Evolutionary conservation across 371 early-diverging fungal species (phyloP), one percentile per base, ranked within the genome.

Genomic region (Smittium mucronatum): DNA sequence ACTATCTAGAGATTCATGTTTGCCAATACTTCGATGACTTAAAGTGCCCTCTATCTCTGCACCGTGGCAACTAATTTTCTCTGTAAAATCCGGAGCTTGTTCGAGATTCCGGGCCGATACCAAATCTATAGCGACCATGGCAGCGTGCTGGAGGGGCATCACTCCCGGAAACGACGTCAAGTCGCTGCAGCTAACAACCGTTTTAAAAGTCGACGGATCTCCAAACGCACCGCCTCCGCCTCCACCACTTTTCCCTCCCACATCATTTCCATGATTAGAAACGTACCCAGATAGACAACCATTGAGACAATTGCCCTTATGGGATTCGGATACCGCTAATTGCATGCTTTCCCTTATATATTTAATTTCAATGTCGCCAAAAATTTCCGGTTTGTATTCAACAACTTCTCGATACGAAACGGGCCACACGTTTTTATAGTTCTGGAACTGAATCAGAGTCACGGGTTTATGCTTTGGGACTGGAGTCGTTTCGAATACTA

Each of bases 391-490:
- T 32, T 34, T 70, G 35, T 57, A 21, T 28, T 21, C 28, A 63
- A 15, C 2, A 28, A 57, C 29, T 64, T 78, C 64, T 71, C 83
- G 81, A 57, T 75, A 84, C 1, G 70, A 64, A 36, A 84, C 72
- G 0, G 83, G 83, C 84, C 84, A 84, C n/a, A 77, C 32, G 1
- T 30, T 0, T 70, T 75, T 80, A 83, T 83, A 84, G 36, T 69
- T 68, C 8, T 78, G 73, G 31, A 78, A 80, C 68, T 84, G 84
- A 26, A 67, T 76, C 0, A 70, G 35, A 0, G 82, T 81, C 25
- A 75, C 70, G 0, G 83, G 77, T 30, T 81, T 70, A 25, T 69
- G 64, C 28, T 47, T 68, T 5, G 78, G 78, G 8, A 78, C 78
- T 17, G 34, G 25, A 26, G 36, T 47, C 15, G 58, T 59, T 8